phyloP scores from a whole-genome alignment of 2,329 filamentous ascomycete genomes.

The Cladosporium velox region DNA sequence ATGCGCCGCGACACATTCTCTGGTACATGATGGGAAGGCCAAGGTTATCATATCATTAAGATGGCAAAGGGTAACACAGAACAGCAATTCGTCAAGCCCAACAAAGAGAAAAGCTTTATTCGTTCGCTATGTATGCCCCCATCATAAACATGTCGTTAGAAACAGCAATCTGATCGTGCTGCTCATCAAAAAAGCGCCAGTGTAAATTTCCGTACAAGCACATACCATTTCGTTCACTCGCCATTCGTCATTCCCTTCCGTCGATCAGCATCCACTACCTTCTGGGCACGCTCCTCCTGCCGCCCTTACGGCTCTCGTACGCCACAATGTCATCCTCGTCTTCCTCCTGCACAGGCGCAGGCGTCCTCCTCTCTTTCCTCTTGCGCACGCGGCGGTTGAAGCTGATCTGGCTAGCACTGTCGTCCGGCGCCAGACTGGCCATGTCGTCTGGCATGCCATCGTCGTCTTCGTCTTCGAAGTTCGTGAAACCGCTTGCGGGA shows the following conservation, averaged over 20 bases:
- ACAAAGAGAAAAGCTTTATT: background rate
- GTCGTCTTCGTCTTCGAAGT: slow-evolving; percentile 37
- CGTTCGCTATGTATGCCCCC: background rate
- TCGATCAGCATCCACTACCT: background rate
- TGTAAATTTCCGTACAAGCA: slow-evolving; percentile 8
- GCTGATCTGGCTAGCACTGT: slow-evolving; percentile 78
- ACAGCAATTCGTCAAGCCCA: background rate
- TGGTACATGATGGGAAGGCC: background rate
- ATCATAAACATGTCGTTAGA: slow-evolving; percentile 12
- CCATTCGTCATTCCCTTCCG: background rate
- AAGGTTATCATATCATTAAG: background rate
- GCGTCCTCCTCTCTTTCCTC: slow-evolving; percentile 68
- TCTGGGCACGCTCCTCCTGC: slow-evolving; percentile 17
- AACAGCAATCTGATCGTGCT: slow-evolving; percentile 1
- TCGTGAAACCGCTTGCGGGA: slow-evolving; percentile 41
- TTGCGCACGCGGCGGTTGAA: slow-evolving; percentile 66
- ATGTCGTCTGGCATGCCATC: slow-evolving; percentile 41
- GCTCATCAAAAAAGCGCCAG: background rate
- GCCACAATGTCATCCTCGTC: slow-evolving; percentile 48
- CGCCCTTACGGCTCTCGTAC: slow-evolving; percentile 13
- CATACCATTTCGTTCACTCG: background rate
- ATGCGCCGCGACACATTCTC: background rate
- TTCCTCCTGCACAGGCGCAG: slow-evolving; percentile 72
- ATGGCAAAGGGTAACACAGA: background rate
- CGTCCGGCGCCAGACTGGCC: slow-evolving; percentile 68